Conservation (phyloP, 2,329 filamentous ascomycete species). For the Plenodomus biglobosus region DNA sequence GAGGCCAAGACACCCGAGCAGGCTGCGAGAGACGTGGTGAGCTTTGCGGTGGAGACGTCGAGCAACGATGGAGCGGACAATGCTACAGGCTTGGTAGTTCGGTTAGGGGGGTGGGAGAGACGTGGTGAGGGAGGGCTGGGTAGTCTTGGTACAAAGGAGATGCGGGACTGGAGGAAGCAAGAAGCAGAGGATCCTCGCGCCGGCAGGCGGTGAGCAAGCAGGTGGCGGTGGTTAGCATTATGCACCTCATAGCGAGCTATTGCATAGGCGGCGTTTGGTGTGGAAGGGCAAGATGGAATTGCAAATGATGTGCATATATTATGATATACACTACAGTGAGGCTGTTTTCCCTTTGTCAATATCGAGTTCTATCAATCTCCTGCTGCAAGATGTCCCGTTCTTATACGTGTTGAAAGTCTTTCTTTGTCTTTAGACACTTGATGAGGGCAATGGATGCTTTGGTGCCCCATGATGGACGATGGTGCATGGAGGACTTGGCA, state of each 20-base stretch:
- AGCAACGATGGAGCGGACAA: constrained; percentile 57
- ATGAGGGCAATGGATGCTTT: too few species aligned
- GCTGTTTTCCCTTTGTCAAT: not conserved
- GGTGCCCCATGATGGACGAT: too few species aligned
- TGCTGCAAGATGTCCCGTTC: not conserved
- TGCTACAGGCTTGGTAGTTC: constrained; percentile 63
- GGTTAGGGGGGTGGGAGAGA: constrained; percentile 66
- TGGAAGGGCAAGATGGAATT: not conserved
- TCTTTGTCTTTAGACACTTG: too few species aligned
- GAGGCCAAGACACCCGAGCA: constrained; percentile 90
- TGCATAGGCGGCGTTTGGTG: constrained; percentile 11
- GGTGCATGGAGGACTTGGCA: not conserved
- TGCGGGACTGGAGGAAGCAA: constrained; percentile 76
- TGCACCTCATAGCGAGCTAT: constrained; percentile 1
- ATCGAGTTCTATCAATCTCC: not conserved
- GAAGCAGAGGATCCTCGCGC: constrained; percentile 73
- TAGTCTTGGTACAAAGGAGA: constrained; percentile 87
- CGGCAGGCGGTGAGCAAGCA: constrained; percentile 67
- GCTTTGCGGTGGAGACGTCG: constrained; percentile 84
- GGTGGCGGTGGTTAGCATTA: not conserved
- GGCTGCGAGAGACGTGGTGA: constrained; percentile 74
- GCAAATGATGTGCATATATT: not conserved
- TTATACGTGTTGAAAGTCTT: too few species aligned
- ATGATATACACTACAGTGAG: not conserved
- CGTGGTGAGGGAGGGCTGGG: constrained; percentile 83